phyloP scores from a whole-genome alignment of 768 basidiomycete genomes.

The Boletus huronensis region DNA sequence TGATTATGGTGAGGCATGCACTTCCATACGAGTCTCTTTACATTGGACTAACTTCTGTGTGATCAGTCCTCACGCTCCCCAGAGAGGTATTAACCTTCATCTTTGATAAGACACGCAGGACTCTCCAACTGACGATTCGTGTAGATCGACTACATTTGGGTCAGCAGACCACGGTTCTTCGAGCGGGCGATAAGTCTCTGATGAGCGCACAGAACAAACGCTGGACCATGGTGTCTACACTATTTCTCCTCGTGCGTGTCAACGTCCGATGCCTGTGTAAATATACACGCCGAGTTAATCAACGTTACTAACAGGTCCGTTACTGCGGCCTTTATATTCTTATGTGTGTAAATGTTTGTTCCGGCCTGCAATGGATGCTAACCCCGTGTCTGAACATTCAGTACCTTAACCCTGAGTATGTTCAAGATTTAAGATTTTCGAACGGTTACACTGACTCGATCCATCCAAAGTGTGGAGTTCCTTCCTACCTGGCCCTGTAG shows the following conservation, averaged over 20 bases:
- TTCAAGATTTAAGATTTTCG: neutral
- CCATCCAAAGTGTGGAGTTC: conserved; percentile 4
- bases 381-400: neutral
- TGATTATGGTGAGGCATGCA: conserved; percentile 7
- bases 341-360: neutral
- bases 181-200: neutral
- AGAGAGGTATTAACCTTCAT: conserved; percentile 1
- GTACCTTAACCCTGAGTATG: conserved; percentile 1
- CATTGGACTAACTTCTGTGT: neutral
- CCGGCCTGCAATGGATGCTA: neutral
- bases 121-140: neutral
- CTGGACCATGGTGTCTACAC: neutral
- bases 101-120: neutral
- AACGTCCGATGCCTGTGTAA: too few relatives aligned
- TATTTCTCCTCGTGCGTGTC: neutral
- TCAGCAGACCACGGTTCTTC: neutral
- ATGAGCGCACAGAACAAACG: neutral
- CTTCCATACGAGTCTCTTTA: neutral
- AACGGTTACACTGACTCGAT: neutral
- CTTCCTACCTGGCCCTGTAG: conserved; percentile 5
- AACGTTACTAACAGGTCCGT: neutral
- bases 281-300: neutral
- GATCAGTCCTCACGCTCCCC: conserved; percentile 5
- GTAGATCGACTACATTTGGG: neutral
- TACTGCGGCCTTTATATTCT: conserved; percentile 7